A percentile compares a stretch with the other conserved stretches of the same genome.
Conservation (phyloP, 495 filamentous ascomycete species). For the Zalerion maritima region DNA sequence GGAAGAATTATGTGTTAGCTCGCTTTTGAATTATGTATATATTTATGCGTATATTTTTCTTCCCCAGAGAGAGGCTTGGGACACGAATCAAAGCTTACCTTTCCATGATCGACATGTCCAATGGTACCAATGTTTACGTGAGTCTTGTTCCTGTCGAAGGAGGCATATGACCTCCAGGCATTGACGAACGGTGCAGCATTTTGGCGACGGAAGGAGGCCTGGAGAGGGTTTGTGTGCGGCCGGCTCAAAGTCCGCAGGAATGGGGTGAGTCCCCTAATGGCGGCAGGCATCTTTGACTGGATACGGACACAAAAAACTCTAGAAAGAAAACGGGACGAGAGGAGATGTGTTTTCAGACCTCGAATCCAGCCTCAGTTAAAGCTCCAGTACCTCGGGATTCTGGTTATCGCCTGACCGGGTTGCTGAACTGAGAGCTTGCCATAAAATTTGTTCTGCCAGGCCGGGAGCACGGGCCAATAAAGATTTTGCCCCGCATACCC, state of each 20-base stretch:
- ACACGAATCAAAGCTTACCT: constrained; percentile 41
- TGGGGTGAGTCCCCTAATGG: constrained; percentile 50
- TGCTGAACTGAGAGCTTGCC: no score
- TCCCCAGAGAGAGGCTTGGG: no score
- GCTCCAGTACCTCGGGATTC: no score
- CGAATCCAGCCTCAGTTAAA: no score
- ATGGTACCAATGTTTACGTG: constrained; percentile 99
- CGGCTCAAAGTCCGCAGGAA: constrained; percentile 54
- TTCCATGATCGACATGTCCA: constrained; percentile 98
- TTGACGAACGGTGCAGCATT: constrained; percentile 52
- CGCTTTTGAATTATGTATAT: constrained; percentile 6
- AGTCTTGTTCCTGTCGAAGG: constrained; percentile 83
- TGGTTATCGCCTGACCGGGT: no score
- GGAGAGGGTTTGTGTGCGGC: constrained; percentile 52
- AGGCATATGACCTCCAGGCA: constrained; percentile 57
- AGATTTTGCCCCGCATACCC: no score
- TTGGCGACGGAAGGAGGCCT: constrained; percentile 43
- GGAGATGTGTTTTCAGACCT: no score
- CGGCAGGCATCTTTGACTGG: constrained; percentile 44
- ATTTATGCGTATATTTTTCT: constrained; percentile 4
- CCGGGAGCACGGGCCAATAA: no score
- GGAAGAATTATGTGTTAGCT: constrained; percentile 13
- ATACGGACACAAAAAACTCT: constrained; percentile 12
- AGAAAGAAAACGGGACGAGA: constrained; percentile 17
- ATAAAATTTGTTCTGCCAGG: no score